These are phyloP conservation scores for Alternaria postmessia DNA, from an alignment of 2,329 filamentous ascomycete genomes.

Conservation along the genomic window DNA sequence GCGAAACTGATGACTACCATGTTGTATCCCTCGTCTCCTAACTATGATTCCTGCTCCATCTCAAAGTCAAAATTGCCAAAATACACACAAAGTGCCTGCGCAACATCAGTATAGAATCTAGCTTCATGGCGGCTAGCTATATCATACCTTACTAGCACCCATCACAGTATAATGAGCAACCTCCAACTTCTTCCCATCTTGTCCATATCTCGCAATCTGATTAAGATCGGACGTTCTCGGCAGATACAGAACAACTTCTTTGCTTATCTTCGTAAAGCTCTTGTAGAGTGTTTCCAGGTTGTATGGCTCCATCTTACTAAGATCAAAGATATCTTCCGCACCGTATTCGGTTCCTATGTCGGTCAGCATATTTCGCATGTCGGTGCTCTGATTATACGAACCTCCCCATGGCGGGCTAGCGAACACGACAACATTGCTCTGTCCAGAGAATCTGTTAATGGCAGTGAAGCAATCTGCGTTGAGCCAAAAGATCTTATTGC, in stretches of 20 bases:
- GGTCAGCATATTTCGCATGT: constrained; percentile 11
- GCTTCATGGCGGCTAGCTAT: neutral
- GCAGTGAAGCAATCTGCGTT: constrained; percentile 85
- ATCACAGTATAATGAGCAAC: constrained; percentile 84
- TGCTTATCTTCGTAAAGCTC: constrained; percentile 50
- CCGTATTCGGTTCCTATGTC: constrained; percentile 67
- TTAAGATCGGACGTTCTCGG: constrained; percentile 65
- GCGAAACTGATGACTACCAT: neutral
- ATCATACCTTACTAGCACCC: constrained; percentile 80
- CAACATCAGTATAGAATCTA: neutral
- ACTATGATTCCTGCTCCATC: constrained; percentile 23
- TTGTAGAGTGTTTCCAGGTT: constrained; percentile 58
- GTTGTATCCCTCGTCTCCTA: neutral
- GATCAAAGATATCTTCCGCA: constrained; percentile 76
- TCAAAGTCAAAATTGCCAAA: constrained; percentile 61
- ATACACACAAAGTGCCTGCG: constrained; percentile 65
- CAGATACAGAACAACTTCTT: constrained; percentile 76
- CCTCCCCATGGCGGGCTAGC: constrained; percentile 79
- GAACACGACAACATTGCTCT: constrained; percentile 68
- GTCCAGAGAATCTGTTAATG: constrained; percentile 62
- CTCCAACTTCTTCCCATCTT: constrained; percentile 45
- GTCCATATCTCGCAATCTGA: constrained; percentile 47
- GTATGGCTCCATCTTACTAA: constrained; percentile 89
- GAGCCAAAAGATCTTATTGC: constrained; percentile 82
- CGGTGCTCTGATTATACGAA: constrained; percentile 45